Base-by-base conservation (phyloP, 1,284 basidiomycete genomes). In the Blastosporella zonata region DNA sequence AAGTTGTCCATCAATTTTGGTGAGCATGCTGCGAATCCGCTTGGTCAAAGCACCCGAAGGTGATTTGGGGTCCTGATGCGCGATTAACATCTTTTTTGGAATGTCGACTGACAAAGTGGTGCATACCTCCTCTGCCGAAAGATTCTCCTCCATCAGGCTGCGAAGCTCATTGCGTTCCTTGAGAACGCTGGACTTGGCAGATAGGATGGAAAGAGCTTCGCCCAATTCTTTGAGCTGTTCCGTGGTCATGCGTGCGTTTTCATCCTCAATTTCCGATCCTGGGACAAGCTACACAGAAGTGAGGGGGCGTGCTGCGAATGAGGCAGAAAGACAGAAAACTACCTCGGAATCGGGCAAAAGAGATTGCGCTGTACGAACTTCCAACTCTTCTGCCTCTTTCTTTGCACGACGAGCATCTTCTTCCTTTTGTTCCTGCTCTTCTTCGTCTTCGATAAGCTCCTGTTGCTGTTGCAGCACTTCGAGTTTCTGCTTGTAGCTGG, bases 391-490 rank as follows among this genome's bases (percentile, higher is more conserved):
- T 41, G 84, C 80, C 68, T 92, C 90, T 62, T 84, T 84, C 67
- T 87, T 87, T 37, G 86, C 87, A 59, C 91, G 85, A 55, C 93
- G 84, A 31, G 94, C 90, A 61, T 90, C 90, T 62, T 93, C 89
- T 66, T 97, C 95, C 68, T 97, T 95, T 68, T 92, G 82, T 61
- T 99, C 97, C 70, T 99, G 96, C 67, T 97, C 96, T 56, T 95
- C 86, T 70, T 99, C 96, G 66, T 98, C 96, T 67, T 98, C 95
- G 65, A 99, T 99, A 53, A 99, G 89, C 68, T 99, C 96, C 67
- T 99, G 93, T 69, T 99, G 96, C 66, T 99, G 92, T 63, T 97
- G 90, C 66, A 99, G 74, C 6, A 99, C 96, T 59, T 97, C 96
- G 51, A 99, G 81, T 70, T 96, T 94, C 75, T 98, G 93, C 76